Evolutionary conservation across 352 stramenopile genomes (phyloP).

Genomic region (Pythium apleroticum): DNA sequence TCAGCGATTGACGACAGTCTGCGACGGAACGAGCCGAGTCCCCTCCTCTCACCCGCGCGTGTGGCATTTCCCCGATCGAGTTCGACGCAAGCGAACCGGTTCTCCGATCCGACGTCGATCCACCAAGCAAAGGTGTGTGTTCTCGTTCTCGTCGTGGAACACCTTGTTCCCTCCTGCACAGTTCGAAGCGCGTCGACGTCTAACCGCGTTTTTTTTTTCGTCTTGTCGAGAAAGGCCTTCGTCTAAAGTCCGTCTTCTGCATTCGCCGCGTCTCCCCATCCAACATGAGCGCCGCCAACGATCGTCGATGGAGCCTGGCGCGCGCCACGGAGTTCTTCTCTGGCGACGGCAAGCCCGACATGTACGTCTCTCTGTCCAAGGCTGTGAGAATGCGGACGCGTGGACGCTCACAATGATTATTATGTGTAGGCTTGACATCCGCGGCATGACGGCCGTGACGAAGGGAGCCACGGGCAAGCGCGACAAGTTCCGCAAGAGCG

Average conservation of each 20-base stretch:
- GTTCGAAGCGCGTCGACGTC: no score
- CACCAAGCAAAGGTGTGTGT: background rate
- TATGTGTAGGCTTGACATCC: conserved; percentile 78
- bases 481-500: conserved; percentile 88
- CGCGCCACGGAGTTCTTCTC: conserved; percentile 88
- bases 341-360: conserved; percentile 85
- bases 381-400: no score
- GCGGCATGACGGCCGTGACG: conserved; percentile 83
- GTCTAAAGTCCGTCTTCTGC: background rate
- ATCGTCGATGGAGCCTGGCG: conserved; percentile 83
- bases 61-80: background rate
- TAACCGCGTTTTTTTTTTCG: conserved; percentile 9
- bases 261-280: background rate
- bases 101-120: background rate
- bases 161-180: no score
- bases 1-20: conserved; percentile 4
- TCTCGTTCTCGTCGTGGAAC: background rate
- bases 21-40: background rate
- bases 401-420: no score
- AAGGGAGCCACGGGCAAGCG: conserved; percentile 84
- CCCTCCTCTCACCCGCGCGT: background rate
- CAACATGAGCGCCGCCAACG: conserved; percentile 32
- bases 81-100: background rate
- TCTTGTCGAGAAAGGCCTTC: background rate
- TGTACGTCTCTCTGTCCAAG: conserved; percentile 34